phyloP scores from a whole-genome alignment of 495 filamentous ascomycete species.

The Penicillium coffeae region DNA sequence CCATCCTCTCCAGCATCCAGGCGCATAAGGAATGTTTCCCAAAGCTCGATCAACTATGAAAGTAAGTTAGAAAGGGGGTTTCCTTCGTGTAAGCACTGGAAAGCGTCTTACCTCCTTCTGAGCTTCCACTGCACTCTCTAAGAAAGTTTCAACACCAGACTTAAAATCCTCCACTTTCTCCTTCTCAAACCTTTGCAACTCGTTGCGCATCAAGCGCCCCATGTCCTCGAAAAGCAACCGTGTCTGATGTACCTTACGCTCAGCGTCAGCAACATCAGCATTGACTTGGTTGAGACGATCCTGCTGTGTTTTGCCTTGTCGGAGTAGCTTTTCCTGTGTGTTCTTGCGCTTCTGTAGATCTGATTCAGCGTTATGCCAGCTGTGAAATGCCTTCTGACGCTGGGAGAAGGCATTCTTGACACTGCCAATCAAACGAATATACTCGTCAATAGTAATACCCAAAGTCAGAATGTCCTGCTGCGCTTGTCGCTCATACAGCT shows the following conservation, averaged over 20 bases:
- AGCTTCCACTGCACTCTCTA: conserved; percentile 93
- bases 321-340: conserved; percentile 83
- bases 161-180: conserved; percentile 99
- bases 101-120: conserved; percentile 97
- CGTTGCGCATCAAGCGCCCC: conserved; percentile 84
- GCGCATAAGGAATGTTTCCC: conserved; percentile 96
- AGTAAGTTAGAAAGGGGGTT: conserved; percentile 19
- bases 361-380: conserved; percentile 84
- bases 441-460: conserved; percentile 96
- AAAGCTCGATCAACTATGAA: conserved; percentile 86
- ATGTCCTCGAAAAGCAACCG: conserved; percentile 94
- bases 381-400: conserved; percentile 90
- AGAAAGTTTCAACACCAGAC: conserved; percentile 92
- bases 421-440: conserved; percentile 89
- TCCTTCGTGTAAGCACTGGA: too few species aligned
- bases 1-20: conserved; percentile 91
- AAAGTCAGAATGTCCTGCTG: conserved; percentile 95
- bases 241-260: conserved; percentile 88
- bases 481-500: conserved; percentile 93
- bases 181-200: conserved; percentile 89
- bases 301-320: conserved; percentile 92
- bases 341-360: conserved; percentile 83
- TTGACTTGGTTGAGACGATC: conserved; percentile 86
- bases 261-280: conserved; percentile 89
- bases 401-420: conserved; percentile 89